Conservation (phyloP, 2,329 filamentous ascomycete species). For the Akanthomyces dipterigenus region DNA sequence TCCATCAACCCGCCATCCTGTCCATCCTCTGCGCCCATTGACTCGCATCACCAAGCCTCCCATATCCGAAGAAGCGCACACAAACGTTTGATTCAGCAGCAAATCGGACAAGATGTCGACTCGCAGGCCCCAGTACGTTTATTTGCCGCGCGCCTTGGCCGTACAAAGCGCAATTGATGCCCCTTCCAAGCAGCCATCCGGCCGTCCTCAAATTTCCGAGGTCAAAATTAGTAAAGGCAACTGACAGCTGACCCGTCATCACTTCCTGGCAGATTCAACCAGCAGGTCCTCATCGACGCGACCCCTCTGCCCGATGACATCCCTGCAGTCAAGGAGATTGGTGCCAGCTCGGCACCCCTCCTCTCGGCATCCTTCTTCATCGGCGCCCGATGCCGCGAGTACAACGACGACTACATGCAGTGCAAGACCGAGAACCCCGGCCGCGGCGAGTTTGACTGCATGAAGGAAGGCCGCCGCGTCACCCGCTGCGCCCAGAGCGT, state of each 20-base stretch:
- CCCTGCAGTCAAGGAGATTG: slow-evolving; percentile 89
- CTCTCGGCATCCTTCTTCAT: slow-evolving; percentile 95
- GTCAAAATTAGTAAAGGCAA: neutral
- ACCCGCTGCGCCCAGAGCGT: slow-evolving; percentile 95
- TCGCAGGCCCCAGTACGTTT: slow-evolving; percentile 37
- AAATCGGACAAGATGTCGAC: slow-evolving; percentile 32
- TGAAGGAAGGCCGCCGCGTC: slow-evolving; percentile 94
- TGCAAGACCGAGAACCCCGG: slow-evolving; percentile 95
- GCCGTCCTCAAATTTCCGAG: neutral
- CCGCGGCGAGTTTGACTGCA: slow-evolving; percentile 84
- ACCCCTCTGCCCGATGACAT: slow-evolving; percentile 89
- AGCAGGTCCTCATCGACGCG: slow-evolving; percentile 88
- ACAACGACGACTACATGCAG: slow-evolving; percentile 99
- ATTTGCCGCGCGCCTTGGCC: slow-evolving; percentile 1
- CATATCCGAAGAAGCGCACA: slow-evolving; percentile 20
- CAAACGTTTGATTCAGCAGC: slow-evolving; percentile 18
- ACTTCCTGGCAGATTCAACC: slow-evolving; percentile 70
- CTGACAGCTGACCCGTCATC: slow-evolving; percentile 19
- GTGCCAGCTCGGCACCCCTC: slow-evolving; percentile 85
- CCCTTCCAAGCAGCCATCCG: neutral
- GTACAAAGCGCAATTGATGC: slow-evolving; percentile 17
- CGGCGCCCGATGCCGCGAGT: slow-evolving; percentile 85
- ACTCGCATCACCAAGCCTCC: slow-evolving; percentile 19
- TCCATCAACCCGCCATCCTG: slow-evolving; percentile 24
- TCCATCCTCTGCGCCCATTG: slow-evolving; percentile 21